These are phyloP conservation scores for Henckelia pumila DNA, from an alignment of 257 asterid species.

Conservation along the genomic window DNA sequence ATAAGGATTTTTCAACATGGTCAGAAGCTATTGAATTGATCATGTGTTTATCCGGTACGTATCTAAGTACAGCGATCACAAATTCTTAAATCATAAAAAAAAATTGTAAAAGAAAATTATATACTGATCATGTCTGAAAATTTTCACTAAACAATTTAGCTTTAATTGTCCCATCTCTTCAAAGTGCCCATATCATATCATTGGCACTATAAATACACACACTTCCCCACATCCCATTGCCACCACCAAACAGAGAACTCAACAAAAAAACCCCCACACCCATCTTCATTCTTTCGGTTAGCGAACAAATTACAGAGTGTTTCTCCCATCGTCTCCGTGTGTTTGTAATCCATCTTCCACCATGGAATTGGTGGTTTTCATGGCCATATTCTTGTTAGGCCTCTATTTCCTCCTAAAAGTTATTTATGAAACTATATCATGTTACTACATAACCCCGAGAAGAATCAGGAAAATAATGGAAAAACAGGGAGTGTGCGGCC, in stretches of 20 bases:
- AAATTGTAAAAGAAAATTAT: no score
- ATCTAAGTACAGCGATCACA: no score
- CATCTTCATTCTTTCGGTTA: not conserved
- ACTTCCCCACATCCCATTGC: constrained; percentile 4
- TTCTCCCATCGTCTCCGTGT: not conserved
- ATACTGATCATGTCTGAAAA: no score
- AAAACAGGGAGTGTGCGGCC: constrained; percentile 88
- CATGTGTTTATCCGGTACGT: no score
- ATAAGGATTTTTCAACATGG: no score
- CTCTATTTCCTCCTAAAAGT: constrained; percentile 34
- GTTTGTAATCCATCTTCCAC: not conserved
- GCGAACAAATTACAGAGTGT: constrained; percentile 7
- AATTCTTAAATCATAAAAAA: no score
- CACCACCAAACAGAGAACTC: constrained; percentile 17
- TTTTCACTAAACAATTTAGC: not conserved
- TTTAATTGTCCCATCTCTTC: not conserved
- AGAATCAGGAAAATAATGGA: constrained; percentile 73
- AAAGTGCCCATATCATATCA: constrained; percentile 17
- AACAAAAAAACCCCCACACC: not conserved
- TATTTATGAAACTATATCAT: constrained; percentile 41
- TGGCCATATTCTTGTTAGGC: constrained; percentile 21
- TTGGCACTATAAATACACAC: constrained; percentile 33
- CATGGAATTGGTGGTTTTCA: constrained; percentile 39
- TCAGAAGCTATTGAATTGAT: no score
- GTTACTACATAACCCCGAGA: constrained; percentile 74